phyloP scores from a whole-genome alignment of 768 basidiomycete genomes.

The Xerocomellus chrysenteron region DNA sequence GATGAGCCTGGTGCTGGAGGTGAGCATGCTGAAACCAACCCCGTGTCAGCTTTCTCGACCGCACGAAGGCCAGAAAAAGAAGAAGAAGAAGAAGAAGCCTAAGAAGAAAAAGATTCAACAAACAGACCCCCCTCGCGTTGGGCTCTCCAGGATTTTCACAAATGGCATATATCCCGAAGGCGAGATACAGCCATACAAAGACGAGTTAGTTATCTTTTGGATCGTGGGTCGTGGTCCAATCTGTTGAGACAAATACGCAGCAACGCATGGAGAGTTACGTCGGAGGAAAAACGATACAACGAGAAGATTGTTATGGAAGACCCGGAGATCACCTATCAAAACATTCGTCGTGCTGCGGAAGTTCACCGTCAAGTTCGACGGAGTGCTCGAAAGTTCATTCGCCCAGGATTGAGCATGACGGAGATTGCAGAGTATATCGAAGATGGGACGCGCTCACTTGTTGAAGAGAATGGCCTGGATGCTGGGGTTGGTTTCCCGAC shows the following conservation, averaged over 20 bases:
- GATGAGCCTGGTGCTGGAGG: conserved; percentile 27
- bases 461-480: conserved; percentile 86
- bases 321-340: conserved; percentile 81
- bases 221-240: background rate
- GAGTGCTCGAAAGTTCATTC: conserved; percentile 78
- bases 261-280: conserved; percentile 84
- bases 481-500: conserved; percentile 95
- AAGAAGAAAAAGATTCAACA: conserved; percentile 84
- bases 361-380: conserved; percentile 91
- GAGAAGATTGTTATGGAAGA: conserved; percentile 79
- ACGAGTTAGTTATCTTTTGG: conserved; percentile 64
- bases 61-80: conserved; percentile 63
- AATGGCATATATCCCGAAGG: conserved; percentile 89
- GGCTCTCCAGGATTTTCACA: conserved; percentile 84
- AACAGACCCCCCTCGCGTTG: conserved; percentile 89
- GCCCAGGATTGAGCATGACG: conserved; percentile 91
- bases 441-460: conserved; percentile 84
- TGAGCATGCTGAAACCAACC: conserved; percentile 16
- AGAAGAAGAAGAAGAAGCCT: conserved; percentile 94
- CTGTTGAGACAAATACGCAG: conserved; percentile 40
- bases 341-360: conserved; percentile 91
- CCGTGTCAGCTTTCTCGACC: background rate
- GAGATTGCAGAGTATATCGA: conserved; percentile 94
- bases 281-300: conserved; percentile 84
- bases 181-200: conserved; percentile 86